Evolutionary conservation across 805 yeast species (phyloP).

Genomic region (Ogataea trehalophila): DNA sequence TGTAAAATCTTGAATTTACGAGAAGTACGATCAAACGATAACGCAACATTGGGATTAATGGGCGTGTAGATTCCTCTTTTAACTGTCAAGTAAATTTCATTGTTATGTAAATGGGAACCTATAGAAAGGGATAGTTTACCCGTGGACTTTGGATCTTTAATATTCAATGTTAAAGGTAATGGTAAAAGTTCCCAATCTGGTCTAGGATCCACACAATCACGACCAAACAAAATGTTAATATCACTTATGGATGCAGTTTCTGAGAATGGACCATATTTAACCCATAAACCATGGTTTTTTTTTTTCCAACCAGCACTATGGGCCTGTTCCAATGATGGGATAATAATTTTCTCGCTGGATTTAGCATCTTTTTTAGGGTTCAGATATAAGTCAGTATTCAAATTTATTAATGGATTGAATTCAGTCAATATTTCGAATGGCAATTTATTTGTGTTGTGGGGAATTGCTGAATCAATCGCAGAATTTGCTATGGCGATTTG

Average conservation of each 20-base stretch:
- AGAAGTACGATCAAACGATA: constrained; percentile 16
- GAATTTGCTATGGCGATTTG: constrained; percentile 13
- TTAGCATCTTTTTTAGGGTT: neutral
- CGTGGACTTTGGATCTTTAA: constrained; percentile 4
- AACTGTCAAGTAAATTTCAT: constrained; percentile 30
- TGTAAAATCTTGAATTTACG: constrained; percentile 76
- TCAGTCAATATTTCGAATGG: constrained; percentile 8
- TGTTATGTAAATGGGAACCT: constrained; percentile 7
- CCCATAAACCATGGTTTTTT: constrained; percentile 53
- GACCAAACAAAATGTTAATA: constrained; percentile 68
- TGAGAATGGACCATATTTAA: constrained; percentile 40
- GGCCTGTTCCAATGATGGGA: constrained; percentile 27
- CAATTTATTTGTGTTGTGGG: neutral
- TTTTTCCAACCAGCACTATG: constrained; percentile 42
- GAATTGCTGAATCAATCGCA: constrained; percentile 6
- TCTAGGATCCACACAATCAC: constrained; percentile 72
- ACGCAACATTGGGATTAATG: constrained; percentile 2
- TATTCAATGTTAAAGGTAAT: constrained; percentile 14
- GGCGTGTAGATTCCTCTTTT: constrained; percentile 22
- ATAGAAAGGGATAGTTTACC: constrained; percentile 2
- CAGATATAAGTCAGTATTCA: neutral
- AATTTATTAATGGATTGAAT: neutral
- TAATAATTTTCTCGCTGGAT: neutral
- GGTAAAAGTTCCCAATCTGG: constrained; percentile 52
- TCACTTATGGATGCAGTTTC: constrained; percentile 42